Evolutionary conservation across 306 rosid species (phyloP).

Genomic region (Luffa acutangula): DNA sequence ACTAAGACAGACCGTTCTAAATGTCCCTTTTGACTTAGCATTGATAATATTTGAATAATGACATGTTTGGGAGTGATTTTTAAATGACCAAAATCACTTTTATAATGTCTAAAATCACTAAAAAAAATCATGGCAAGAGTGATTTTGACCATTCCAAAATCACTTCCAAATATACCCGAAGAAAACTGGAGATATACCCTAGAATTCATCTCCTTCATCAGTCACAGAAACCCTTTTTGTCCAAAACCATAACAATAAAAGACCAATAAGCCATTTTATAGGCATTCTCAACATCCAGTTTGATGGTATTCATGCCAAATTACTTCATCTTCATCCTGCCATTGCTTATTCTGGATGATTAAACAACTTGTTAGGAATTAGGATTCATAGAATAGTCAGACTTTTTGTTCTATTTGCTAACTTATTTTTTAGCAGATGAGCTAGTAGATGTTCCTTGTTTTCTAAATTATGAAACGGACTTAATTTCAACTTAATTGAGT

Average conservation of each 20-base stretch:
- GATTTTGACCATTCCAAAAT: too few species aligned
- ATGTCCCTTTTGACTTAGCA: not conserved
- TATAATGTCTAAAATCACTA: too few species aligned
- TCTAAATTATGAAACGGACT: not conserved
- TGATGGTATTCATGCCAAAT: not conserved
- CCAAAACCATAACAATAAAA: not conserved
- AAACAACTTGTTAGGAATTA: not conserved
- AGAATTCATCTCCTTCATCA: not conserved
- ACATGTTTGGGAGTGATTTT: too few species aligned
- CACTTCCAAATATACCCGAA: too few species aligned
- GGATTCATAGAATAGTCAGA: not conserved
- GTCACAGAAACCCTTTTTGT: not conserved
- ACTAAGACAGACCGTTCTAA: not conserved
- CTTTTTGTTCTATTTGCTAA: not conserved
- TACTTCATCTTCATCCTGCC: not conserved
- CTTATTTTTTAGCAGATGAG: not conserved
- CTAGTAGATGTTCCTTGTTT: not conserved
- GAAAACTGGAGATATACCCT: not conserved
- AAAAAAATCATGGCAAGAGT: too few species aligned
- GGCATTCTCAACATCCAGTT: not conserved
- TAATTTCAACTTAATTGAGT: not conserved
- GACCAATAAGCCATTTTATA: not conserved
- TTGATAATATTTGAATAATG: not conserved
- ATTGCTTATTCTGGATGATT: not conserved
- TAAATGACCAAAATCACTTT: too few species aligned